Base-by-base conservation (phyloP, 192 early-diverging fungal species). In the Coemansia sp. region DNA sequence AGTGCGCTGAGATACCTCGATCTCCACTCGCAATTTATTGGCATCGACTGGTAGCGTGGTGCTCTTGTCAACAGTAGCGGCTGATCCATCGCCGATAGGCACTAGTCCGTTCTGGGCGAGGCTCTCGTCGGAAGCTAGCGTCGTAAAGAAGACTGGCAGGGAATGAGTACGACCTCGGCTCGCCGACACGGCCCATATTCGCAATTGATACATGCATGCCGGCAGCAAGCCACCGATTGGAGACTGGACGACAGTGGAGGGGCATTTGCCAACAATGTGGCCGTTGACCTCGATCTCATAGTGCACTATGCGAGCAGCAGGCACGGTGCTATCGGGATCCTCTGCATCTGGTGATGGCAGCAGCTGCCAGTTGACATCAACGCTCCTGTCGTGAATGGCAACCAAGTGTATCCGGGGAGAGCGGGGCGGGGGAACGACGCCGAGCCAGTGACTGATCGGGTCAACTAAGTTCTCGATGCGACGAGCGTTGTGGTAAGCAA, bases 231-330 rank as follows among this genome's bases (percentile, higher is more conserved):
- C 73, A 16, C 48, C 57, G 20, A 81, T 55, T 18, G 56, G 58
- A 18, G 65, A 59, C 7, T 42, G 37, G 16, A 42, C 56, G 9
- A 63, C 67, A 10, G 55, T 14, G 5, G 62, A 39, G 13, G 51
- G 48, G 40, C 68, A 60, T 11, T 40, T 28, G 2, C 70, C 66
- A 20, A 81, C 73, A 38, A 81, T 63, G 42, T 59, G 69, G 4
- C 78, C 70, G 62, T 81, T 67, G 28, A 76, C 70, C 26, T 81
- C 78, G 3, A 81, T 53, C 18, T 81, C 78, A 58, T 76, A 81
- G 31, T 31, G 18, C 6, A 50, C 10, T 16, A 66, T 40, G 9
- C 55, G 66, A 13, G 73, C 69, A 11, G 71, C 73, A 7, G 62
- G 66, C 28, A 20, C 34, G 9, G n/a, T 11, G 18, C 3, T 31